A percentile compares a stretch with the other conserved stretches of the same genome.
These are phyloP conservation scores for Chrysanthemum seticuspe DNA, from an alignment of 129 eudicot species.

Conservation along the genomic window DNA sequence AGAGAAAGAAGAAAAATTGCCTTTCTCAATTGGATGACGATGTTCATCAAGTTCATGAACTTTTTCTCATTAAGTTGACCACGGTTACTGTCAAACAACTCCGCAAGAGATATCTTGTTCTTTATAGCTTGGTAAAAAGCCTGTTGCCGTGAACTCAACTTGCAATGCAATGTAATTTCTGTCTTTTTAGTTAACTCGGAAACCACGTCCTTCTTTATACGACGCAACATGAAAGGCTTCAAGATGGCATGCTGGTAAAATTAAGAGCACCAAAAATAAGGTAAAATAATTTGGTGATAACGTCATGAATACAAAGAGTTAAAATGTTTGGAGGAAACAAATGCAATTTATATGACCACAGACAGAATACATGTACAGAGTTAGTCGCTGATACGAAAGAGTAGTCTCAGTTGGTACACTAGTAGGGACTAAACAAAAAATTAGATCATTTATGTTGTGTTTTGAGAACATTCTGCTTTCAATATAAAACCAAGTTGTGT, in stretches of 20 bases:
- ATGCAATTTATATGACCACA: too few species aligned
- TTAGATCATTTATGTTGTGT: too few species aligned
- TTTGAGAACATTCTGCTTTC: too few species aligned
- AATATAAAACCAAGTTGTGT: too few species aligned
- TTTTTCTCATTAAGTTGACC: conserved; percentile 87
- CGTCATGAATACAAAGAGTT: neutral
- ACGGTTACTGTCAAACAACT: conserved; percentile 82
- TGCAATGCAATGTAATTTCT: conserved; percentile 86
- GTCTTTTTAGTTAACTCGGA: conserved; percentile 84
- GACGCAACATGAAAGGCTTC: conserved; percentile 98
- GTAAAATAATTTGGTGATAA: neutral
- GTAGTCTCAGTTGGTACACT: too few species aligned
- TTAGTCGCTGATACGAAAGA: too few species aligned
- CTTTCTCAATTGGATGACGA: conserved; percentile 98
- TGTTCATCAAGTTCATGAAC: conserved; percentile 85
- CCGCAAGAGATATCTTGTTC: conserved; percentile 96
- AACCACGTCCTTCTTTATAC: conserved; percentile 91
- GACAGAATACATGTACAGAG: too few species aligned
- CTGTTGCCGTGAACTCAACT: conserved; percentile 93
- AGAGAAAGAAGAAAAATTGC: conserved; percentile 24
- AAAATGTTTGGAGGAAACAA: neutral
- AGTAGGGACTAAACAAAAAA: too few species aligned
- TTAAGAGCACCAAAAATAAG: conserved; percentile 4
- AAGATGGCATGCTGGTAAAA: conserved; percentile 89
- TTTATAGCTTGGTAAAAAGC: conserved; percentile 98